Percentiles rank a stretch among this genome's conserved stretches.
phyloP scores from a whole-genome alignment of 768 basidiomycete genomes.

The Phaeotremella skinneri region DNA sequence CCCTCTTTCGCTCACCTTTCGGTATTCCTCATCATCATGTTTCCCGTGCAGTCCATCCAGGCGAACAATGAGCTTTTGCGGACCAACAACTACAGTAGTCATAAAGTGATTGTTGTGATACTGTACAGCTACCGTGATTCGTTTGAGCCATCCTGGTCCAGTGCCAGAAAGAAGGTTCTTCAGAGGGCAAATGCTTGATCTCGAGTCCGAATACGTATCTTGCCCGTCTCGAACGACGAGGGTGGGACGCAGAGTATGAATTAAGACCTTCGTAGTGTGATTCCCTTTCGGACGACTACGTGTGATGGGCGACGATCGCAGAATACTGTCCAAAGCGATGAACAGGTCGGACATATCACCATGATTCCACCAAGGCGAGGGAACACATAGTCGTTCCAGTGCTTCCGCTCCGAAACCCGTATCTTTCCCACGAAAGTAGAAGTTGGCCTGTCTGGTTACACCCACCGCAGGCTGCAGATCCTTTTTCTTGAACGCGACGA shows the following conservation, averaged over 20 bases:
- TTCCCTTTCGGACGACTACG: too few relatives aligned
- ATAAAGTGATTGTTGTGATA: background rate
- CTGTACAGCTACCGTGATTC: background rate
- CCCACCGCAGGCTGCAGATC: background rate
- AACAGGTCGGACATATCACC: too few relatives aligned
- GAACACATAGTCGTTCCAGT: too few relatives aligned
- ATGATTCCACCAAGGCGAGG: too few relatives aligned
- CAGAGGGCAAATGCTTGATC: background rate
- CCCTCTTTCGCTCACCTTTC: background rate
- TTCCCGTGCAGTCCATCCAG: background rate
- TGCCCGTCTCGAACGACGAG: background rate
- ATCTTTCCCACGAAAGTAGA: background rate
- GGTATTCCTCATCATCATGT: background rate
- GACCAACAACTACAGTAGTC: background rate
- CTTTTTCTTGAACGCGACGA: background rate
- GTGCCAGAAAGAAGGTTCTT: background rate
- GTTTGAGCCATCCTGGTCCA: background rate
- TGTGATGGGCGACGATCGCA: too few relatives aligned
- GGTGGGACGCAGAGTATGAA: too few relatives aligned
- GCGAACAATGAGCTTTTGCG: background rate
- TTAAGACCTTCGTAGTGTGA: too few relatives aligned
- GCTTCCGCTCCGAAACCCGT: too few relatives aligned
- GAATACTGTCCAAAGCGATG: too few relatives aligned
- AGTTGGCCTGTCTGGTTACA: background rate
- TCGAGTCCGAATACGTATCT: background rate